Evolutionary conservation across 306 rosid genomes (phyloP).

Genomic region (Lagenaria siceraria): DNA sequence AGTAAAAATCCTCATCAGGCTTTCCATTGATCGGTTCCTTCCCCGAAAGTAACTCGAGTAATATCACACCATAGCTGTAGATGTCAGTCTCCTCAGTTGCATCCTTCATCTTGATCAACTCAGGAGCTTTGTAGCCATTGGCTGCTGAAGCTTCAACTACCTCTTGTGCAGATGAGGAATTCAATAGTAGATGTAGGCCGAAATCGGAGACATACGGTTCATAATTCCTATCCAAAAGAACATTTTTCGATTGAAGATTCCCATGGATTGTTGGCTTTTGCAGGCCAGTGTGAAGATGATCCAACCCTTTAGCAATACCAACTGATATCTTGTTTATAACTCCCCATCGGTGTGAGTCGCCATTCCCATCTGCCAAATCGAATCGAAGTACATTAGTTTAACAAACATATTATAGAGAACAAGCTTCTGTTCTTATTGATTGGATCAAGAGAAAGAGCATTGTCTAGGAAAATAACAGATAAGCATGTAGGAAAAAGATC

Average conservation of each 20-base stretch:
- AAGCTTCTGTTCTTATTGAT: not conserved
- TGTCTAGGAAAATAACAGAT: not conserved
- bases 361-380: conserved; percentile 35
- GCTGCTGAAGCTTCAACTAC: conserved; percentile 71
- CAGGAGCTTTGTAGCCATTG: conserved; percentile 88
- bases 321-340: conserved; percentile 50
- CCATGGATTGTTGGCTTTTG: conserved; percentile 75
- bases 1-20: conserved; percentile 74
- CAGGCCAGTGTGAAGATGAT: conserved; percentile 63
- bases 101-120: conserved; percentile 83
- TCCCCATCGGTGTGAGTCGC: conserved; percentile 65
- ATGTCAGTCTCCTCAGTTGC: conserved; percentile 57
- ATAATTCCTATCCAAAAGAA: conserved; percentile 53
- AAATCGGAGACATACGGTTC: conserved; percentile 64
- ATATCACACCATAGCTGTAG: conserved; percentile 71
- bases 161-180: conserved; percentile 72
- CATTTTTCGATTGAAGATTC: conserved; percentile 70
- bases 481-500: not conserved
- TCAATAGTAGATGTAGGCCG: conserved; percentile 63
- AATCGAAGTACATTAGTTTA: conserved; percentile 4
- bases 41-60: conserved; percentile 79
- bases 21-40: conserved; percentile 84
- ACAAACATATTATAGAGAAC: not conserved
- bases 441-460: not conserved
- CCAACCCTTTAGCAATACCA: conserved; percentile 72